Percentiles rank a stretch among this genome's conserved stretches.
phyloP scores from a whole-genome alignment of 805 yeast species.

The Pichia ethanolica region DNA sequence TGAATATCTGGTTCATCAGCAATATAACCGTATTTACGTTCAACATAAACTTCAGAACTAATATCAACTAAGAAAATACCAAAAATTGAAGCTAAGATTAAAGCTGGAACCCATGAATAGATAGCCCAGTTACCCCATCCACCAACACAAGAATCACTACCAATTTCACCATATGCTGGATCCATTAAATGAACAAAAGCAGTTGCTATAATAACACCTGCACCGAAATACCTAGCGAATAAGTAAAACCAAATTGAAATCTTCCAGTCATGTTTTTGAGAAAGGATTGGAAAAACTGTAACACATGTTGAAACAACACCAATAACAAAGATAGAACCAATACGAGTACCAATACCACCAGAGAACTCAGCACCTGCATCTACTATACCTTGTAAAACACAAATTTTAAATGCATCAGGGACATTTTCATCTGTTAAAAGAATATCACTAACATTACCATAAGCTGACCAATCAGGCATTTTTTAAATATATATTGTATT shows the following conservation, averaged over 20 bases:
- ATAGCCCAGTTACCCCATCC: slow-evolving; percentile 45
- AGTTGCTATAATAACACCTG: slow-evolving; percentile 76
- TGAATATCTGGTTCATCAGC: slow-evolving; percentile 11
- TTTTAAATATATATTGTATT: not conserved
- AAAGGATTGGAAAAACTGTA: slow-evolving; percentile 47
- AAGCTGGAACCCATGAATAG: slow-evolving; percentile 46
- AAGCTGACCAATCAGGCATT: slow-evolving; percentile 12
- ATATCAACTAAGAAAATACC: slow-evolving; percentile 40
- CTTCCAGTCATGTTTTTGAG: slow-evolving; percentile 45
- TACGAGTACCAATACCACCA: slow-evolving; percentile 32
- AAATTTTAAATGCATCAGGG: slow-evolving; percentile 15
- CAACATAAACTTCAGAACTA: slow-evolving; percentile 35
- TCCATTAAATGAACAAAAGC: slow-evolving; percentile 65
- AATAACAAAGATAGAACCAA: slow-evolving; percentile 55
- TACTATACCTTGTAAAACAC: slow-evolving; percentile 17
- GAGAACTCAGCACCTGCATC: slow-evolving; percentile 14
- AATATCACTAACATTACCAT: slow-evolving; percentile 7
- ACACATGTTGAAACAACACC: slow-evolving; percentile 48
- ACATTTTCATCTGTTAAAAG: slow-evolving; percentile 10
- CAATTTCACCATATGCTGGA: slow-evolving; percentile 54
- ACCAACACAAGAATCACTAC: slow-evolving; percentile 46
- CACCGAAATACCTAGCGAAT: slow-evolving; percentile 62
- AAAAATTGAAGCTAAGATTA: slow-evolving; percentile 39
- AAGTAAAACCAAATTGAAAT: slow-evolving; percentile 52
- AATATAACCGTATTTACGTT: slow-evolving; percentile 19